Base-by-base conservation (phyloP, 1,284 basidiomycete genomes). In the Takashimella tepidaria region DNA sequence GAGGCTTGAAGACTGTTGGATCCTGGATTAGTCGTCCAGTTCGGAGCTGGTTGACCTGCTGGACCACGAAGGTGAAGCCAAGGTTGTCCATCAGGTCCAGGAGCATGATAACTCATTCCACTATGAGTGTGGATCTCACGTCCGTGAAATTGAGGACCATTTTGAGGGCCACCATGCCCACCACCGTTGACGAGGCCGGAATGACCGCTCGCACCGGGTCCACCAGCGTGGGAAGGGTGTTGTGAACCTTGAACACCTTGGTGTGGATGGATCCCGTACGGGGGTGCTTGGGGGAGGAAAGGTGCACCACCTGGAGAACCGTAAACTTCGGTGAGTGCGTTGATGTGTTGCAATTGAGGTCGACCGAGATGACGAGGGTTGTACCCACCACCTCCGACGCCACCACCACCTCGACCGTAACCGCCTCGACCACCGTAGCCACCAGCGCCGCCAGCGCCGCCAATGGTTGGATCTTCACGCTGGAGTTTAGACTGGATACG, bases 401-500 rank as follows among this genome's bases (percentile, higher is more conserved):
- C 62, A 22, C 56, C 55, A 55, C 80, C 81, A 62, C 58, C 51
- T 27, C 59, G 57, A 21, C 60, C 82, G 43, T 79, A 79, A 45
- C 77, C 63, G 40, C 63, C 64, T 4, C 58, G 59, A 23, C 76
- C 75, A 50, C 62, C 63, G 27, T 58, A 60, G 22, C 59, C 62
- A 24, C 62, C 62, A 25, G 57, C 60, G 50, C 77, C 81, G 59
- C 80, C 86, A 60, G 81, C 83, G 43, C 70, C 68, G 54, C 66
- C 63, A 58, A 75, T 70, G 26, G 75, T 73, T 21, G 89, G 87
- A 70, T 91, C 88, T 77, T 93, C 89, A 53, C 91, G 88, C 75
- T 95, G 91, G 53, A 97, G 80, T 78, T 96, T 96, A 79, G 91
- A 92, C 77, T 96, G 92, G 67, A 97, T 97, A 50, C 93, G 87